Evolutionary conservation across 352 stramenopile species (phyloP), one percentile per base, ranked within the genome.

Genomic region (Aphanomyces astaci): DNA sequence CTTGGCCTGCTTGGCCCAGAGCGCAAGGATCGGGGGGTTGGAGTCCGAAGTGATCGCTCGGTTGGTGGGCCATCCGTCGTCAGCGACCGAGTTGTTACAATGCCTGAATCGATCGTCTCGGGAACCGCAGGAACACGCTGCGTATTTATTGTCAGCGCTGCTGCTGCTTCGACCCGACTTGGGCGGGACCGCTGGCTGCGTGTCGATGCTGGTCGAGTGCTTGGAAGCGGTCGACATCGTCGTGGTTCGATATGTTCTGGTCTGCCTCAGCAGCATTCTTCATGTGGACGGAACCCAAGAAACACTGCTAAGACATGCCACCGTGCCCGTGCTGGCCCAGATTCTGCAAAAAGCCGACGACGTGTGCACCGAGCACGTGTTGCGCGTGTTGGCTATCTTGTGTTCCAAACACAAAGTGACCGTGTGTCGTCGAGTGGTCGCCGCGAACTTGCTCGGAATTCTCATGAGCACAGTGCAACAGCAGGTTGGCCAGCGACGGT

Each of bases 161-260:
- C 73, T 7, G 76, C 84, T 64, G 82, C 89, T 62, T 73, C 78
- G 19, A 69, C 88, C 15, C 73, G 77, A 13, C 76, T 77, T 0
- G 79, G 78, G 4, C 39, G 89, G 15, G 70, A 90, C 2, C 82
- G 78, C 0, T 13, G 82, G 88, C 3, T 79, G 87, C 40, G 71
- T 90, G 15, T 73, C 79, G 2, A 71, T 77, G 1, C 66, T 92
- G 7, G 87, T 92, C 31, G 84, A 92, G 43, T 78, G 79, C 0
- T 75, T 92, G 24, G 84, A 92, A 56, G 90, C 84, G 0, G 84
- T 92, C 1, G 80, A 90, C 48, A 54, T 81, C 2, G 68, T 72
- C 3, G 84, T 92, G n/a, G 82, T 89, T 22, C 72, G 88, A 45
- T 71, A 81, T 36, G 76, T 82, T 1, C 68, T 90, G 4, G 80